Conservation (phyloP, 306 rosid genomes). For the Pterocarpus macrocarpus region DNA sequence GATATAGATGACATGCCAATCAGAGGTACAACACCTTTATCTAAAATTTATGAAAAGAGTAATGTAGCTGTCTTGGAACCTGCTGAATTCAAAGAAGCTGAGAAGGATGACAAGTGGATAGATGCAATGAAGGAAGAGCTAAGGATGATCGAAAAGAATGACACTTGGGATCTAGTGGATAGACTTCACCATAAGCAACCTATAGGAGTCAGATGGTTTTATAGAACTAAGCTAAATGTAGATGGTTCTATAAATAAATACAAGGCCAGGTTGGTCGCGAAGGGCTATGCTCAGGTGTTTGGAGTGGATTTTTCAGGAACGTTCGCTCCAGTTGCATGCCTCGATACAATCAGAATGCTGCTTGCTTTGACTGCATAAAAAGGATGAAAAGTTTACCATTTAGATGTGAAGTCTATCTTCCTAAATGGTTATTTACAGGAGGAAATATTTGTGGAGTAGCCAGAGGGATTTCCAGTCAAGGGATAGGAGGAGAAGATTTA, state of each 20-base stretch:
- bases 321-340: not conserved
- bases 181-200: not conserved
- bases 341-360: not conserved
- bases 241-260: constrained; percentile 9
- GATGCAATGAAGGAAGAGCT: not conserved
- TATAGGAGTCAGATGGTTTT: not conserved
- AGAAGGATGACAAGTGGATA: not conserved
- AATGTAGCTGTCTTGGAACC: not conserved
- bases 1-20: not conserved
- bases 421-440: not conserved
- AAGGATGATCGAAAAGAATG: not conserved
- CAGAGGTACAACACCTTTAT: not conserved
- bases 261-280: not conserved
- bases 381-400: not conserved
- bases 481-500: not conserved
- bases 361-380: not conserved
- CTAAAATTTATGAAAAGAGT: not conserved
- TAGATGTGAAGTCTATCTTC: not conserved
- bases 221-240: not conserved
- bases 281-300: not conserved
- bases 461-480: not conserved
- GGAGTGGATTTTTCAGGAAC: not conserved
- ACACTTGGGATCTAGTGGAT: not conserved
- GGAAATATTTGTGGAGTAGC: not conserved
- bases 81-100: not conserved